Evolutionary conservation across 176 grass and related monocot genomes (phyloP).

Genomic region (Avena atlantica): DNA sequence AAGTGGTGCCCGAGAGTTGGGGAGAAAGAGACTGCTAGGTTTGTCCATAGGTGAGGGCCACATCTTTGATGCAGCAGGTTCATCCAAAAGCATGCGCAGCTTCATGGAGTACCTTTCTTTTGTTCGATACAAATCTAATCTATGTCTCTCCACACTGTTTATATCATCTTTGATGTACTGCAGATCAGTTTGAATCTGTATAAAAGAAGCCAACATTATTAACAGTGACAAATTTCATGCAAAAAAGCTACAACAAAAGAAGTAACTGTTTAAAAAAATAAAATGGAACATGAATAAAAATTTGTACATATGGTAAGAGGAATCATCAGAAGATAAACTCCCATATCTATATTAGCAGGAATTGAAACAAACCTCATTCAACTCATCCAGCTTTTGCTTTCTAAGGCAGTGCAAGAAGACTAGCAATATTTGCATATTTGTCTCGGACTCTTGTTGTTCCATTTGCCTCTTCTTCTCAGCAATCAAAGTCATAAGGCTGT

Average conservation of each 20-base stretch:
- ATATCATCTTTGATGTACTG: slow-evolving; percentile 99
- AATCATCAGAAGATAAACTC: neutral
- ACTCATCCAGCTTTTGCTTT: slow-evolving; percentile 94
- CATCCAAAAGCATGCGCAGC: slow-evolving; percentile 90
- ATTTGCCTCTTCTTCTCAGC: slow-evolving; percentile 94
- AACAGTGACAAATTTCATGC: slow-evolving; percentile 21
- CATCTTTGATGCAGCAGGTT: slow-evolving; percentile 68
- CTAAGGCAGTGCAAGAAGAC: slow-evolving; percentile 96
- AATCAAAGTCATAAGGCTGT: slow-evolving; percentile 81
- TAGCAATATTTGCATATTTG: slow-evolving; percentile 98
- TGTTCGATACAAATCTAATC: slow-evolving; percentile 78
- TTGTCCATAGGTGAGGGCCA: slow-evolving; percentile 69
- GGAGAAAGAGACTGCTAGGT: slow-evolving; percentile 58
- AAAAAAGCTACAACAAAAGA: slow-evolving; percentile 1
- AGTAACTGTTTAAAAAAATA: neutral
- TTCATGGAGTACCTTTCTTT: slow-evolving; percentile 98
- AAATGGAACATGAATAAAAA: neutral
- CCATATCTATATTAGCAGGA: slow-evolving; percentile 17
- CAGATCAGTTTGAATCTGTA: slow-evolving; percentile 95
- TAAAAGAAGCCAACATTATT: slow-evolving; percentile 21
- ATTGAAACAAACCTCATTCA: slow-evolving; percentile 78
- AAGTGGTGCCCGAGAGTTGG: slow-evolving; percentile 63
- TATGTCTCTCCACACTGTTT: slow-evolving; percentile 80
- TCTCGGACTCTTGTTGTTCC: slow-evolving; percentile 96
- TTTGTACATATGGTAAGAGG: neutral